Base-by-base conservation (phyloP, 129 eudicot genomes). In the Sambucus nigra region DNA sequence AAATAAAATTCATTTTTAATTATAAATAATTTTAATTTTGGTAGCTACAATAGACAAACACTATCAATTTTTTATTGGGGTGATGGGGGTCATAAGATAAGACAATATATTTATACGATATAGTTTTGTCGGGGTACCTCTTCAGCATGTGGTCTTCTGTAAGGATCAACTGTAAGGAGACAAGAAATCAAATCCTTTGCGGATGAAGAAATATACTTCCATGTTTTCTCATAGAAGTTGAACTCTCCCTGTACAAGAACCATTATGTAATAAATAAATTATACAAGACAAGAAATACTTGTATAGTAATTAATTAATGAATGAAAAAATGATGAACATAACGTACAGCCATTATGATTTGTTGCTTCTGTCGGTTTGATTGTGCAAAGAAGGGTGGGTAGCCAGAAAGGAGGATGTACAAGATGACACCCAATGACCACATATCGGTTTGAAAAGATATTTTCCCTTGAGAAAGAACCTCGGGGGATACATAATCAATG, bases 381-480 rank as follows among this genome's bases (percentile, higher is more conserved):
- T 78, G 89, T 6, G 95, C 91, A 25, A 80, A 66, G 61, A 85
- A 85, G 22, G 95, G 95, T n/a, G 95, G 95, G 40, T 85, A 85
- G 89, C 95, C 95, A 1, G 95, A 85, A 55, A 85, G 88, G 25
- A 85, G 86, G 66, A 85, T 80, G 55, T 85, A 85, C 46, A 85
- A 73, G 52, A 85, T 85, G 60, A 85, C 83, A 41, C 95, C 95
- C 49, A 85, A 78, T 20, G 95, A 76, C 94, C 94, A 84, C 69
- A 85, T 74, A 78, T 85, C 95, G 60, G 76, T 80, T 59, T 72
- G 80, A 13, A 74, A 47, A 4, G 89, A 77, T 12, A 85, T 59
- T 72, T 38, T 75, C 18, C 58, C 74, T 19, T 72, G 73, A n/a
- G 83, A 64, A 57, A 85, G 71, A 29, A 83, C 95, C 76, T 85